Evolutionary conservation across 768 basidiomycete genomes (phyloP), one percentile per base, ranked within the genome.

Genomic region (Russula brevipes): DNA sequence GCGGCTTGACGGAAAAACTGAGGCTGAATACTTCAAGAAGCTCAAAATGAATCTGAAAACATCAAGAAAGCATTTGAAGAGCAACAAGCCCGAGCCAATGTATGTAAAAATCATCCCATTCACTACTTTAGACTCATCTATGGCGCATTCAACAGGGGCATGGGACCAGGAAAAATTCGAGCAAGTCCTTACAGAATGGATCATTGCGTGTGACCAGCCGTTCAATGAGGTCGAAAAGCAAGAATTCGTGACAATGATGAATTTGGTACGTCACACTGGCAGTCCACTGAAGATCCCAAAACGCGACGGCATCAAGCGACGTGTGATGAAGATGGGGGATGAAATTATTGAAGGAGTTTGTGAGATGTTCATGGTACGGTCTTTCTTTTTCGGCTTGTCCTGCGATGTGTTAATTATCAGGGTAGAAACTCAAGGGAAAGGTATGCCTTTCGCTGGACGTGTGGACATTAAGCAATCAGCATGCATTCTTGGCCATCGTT

Each of bases 161-260:
- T 51, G 16, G 33, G 33, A 51, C 30, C 31, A 50, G 31, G 49
- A 33, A 2, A 33, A 33, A 4, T 50, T 50, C 14, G 14, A 50
- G 49, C 30, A 50, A 33, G 1, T 33, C 0, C 12, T 50, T 0
- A 50, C 5, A 4, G 35, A 52, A 19, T 52, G 51, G 51, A 6
- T 52, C 14, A 5, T 52, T 4, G 35, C 35, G 1, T 52, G 51
- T 19, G 17, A 52, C n/a, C 51, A 52, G 9, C 51, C n/a, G 4
- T 52, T 52, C 9, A 17, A 52, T 2, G n/a, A 36, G 4, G 51
- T 36, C 2, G 10, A 69, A 59, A 56, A 55, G 64, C 31, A 31
- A 1, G 16, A 51, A 17, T 51, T 51, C 4, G 4, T 35, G 3
- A 17, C 3, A 1, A 16, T 51, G 50, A 51, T 51, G 16, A n/a